Evolutionary conservation across 140 eudicot genomes (phyloP), one percentile per base, ranked within the genome.

Genomic region (Anethum foeniculum): DNA sequence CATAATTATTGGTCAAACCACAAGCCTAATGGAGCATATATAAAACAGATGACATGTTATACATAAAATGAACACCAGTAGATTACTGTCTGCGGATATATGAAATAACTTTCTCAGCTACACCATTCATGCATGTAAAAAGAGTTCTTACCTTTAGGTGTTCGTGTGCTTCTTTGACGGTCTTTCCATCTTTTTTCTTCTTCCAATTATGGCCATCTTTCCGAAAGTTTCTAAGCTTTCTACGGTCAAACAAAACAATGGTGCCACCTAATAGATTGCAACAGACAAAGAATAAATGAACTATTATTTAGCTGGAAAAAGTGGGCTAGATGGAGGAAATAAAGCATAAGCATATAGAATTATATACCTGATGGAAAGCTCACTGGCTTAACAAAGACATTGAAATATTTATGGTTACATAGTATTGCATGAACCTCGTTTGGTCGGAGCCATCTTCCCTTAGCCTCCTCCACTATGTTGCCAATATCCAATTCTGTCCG

Each of bases 371-470:
- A 85, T 77, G 97, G 96, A 80, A 90, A 84, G 86, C 86, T 90
- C 79, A 91, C 79, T 0, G 98, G 98, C 88, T 94, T 94, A 83
- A 92, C 94, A 38, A 85, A 79, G 80, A 92, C 77, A 81, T 74
- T 86, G 87, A 94, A 94, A 81, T 85, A 65, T 82, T 85, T 89
- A 85, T 88, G 82, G 89, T 94, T 94, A 73, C 91, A 88, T 49
- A 94, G 95, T 43, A 94, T 87, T 68, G 98, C 98, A 85, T 94
- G 95, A 85, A 94, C 93, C 90, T 94, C 98, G 81, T 94, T 94
- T 32, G 98, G 97, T 74, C 97, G 82, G 39, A 94, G 94, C 98
- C 98, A 94, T 87, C 98, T 88, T 68, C 88, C 67, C 83, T 86
- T 89, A 41, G 98, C 97, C 88, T 94, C 98, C 81, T 90, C 96